Evolutionary conservation across 2,329 filamentous ascomycete species (phyloP).

Genomic region (Claviceps sp.): DNA sequence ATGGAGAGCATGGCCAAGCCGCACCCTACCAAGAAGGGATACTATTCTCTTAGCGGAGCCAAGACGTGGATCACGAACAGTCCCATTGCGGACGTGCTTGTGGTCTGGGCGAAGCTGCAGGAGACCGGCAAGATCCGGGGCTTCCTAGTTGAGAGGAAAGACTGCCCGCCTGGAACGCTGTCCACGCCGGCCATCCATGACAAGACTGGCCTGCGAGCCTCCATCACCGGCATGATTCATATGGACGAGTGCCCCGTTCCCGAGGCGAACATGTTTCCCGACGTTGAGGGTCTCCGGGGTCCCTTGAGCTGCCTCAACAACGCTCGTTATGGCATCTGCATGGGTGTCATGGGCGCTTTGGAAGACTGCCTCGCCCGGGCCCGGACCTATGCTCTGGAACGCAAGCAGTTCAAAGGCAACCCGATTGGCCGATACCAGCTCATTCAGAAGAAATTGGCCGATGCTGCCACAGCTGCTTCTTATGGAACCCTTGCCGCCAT

Average conservation of each 20-base stretch:
- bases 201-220: constrained; percentile 88
- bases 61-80: constrained; percentile 98
- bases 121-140: constrained; percentile 89
- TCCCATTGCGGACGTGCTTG: constrained; percentile 69
- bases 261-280: constrained; percentile 84
- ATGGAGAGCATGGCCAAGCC: constrained; percentile 83
- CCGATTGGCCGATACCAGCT: constrained; percentile 93
- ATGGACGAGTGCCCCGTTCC: constrained; percentile 83
- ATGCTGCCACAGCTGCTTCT: constrained; percentile 80
- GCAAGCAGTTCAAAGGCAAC: constrained; percentile 93
- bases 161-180: constrained; percentile 76
- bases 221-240: constrained; percentile 95
- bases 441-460: constrained; percentile 92
- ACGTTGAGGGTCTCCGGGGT: constrained; percentile 72
- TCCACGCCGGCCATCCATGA: constrained; percentile 88
- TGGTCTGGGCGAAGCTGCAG: constrained; percentile 88
- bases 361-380: constrained; percentile 81
- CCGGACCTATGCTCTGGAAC: constrained; percentile 76
- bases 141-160: constrained; percentile 74
- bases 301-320: constrained; percentile 93
- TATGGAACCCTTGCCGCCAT: constrained; percentile 82
- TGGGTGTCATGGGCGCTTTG: constrained; percentile 84
- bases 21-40: constrained; percentile 73
- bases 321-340: constrained; percentile 83
- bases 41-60: constrained; percentile 62